Evolutionary conservation across 78 protist genomes (phyloP).

Genomic region (Trichosphaerium sp.): DNA sequence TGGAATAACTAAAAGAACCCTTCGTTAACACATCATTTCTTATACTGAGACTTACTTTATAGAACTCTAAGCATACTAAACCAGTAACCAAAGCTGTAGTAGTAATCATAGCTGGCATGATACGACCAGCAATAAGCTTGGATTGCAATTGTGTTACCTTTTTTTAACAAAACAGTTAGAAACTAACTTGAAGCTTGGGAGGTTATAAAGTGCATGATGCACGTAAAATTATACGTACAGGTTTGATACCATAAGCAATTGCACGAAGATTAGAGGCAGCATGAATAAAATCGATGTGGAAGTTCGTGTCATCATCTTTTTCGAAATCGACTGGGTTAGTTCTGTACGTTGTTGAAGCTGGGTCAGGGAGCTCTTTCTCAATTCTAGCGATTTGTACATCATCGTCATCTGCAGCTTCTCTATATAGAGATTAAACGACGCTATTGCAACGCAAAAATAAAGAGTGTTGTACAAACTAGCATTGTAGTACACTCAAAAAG

Average conservation of each 20-base stretch:
- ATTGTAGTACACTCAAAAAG: too few relatives aligned
- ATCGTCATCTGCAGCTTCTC: slow-evolving; percentile 25
- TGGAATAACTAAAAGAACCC: background rate
- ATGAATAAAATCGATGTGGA: slow-evolving; percentile 96
- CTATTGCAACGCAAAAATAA: too few relatives aligned
- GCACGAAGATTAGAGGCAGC: slow-evolving; percentile 97
- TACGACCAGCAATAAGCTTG: slow-evolving; percentile 95
- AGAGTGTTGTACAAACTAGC: too few relatives aligned
- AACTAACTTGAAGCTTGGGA: background rate
- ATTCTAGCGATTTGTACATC: slow-evolving; percentile 20
- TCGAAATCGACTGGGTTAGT: slow-evolving; percentile 55
- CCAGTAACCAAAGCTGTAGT: slow-evolving; percentile 98
- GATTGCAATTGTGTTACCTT: slow-evolving; percentile 26
- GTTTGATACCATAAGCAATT: slow-evolving; percentile 78
- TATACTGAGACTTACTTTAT: too few relatives aligned
- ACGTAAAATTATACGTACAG: too few relatives aligned
- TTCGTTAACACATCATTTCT: too few relatives aligned
- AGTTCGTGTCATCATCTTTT: slow-evolving; percentile 97
- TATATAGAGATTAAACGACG: too few relatives aligned
- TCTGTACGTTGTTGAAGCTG: slow-evolving; percentile 30
- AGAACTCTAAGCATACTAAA: slow-evolving; percentile 15
- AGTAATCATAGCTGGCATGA: slow-evolving; percentile 99
- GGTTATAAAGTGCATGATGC: background rate
- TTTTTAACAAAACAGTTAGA: background rate
- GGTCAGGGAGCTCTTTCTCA: background rate